phyloP scores from a whole-genome alignment of 306 rosid genomes.

The Corylus americana region DNA sequence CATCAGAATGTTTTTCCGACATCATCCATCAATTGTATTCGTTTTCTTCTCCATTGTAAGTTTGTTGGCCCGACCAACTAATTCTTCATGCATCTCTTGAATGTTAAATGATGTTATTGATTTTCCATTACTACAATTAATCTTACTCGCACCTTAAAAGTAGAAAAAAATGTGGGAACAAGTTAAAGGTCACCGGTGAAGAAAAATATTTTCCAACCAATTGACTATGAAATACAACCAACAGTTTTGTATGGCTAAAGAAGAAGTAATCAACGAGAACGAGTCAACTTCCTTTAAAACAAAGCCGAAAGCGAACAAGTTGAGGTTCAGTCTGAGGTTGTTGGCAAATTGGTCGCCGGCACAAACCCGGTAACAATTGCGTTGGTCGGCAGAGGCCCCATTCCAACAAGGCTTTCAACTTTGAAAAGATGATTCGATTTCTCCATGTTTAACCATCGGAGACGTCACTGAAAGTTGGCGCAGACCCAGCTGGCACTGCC shows the following conservation, averaged over 20 bases:
- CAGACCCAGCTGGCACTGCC: neutral
- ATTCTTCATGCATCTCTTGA: too few relatives aligned
- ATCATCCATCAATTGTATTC: too few relatives aligned
- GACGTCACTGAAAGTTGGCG: neutral
- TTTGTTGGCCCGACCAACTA: too few relatives aligned
- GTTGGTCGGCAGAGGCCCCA: neutral
- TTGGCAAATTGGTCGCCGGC: neutral
- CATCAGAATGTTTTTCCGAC: too few relatives aligned
- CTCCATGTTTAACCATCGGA: neutral
- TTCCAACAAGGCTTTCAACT: neutral
- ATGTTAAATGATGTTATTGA: neutral
- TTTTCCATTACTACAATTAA: neutral
- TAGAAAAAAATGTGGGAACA: neutral
- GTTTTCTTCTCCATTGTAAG: too few relatives aligned
- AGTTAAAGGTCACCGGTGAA: neutral
- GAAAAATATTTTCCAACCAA: neutral
- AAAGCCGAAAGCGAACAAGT: neutral
- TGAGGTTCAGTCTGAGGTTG: neutral
- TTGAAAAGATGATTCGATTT: too few relatives aligned
- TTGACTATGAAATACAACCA: constrained; percentile 5
- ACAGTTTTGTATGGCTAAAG: neutral
- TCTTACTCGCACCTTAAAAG: neutral
- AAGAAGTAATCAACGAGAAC: neutral
- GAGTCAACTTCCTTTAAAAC: neutral
- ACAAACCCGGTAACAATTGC: neutral